Conservation (phyloP, 2,329 filamentous ascomycete genomes). For the Aureobasidium sp. region DNA sequence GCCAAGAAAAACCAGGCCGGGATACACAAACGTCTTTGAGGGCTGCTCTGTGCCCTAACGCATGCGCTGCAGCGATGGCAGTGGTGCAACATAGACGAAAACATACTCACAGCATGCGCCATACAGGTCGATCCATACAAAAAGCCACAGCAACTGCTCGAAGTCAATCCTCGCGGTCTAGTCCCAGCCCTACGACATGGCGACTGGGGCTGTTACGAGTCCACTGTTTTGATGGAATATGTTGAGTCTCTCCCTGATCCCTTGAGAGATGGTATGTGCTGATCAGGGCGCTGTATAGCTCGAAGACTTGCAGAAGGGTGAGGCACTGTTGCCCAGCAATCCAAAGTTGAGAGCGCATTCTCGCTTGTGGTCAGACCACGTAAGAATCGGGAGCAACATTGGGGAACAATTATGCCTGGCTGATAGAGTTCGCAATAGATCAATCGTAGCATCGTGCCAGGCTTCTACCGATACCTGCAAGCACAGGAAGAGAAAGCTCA, state of each 20-base stretch:
- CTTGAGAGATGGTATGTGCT: background rate
- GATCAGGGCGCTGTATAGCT: constrained; percentile 33
- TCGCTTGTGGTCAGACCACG: constrained; percentile 74
- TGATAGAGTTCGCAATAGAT: background rate
- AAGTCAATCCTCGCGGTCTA: constrained; percentile 67
- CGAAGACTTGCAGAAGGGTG: constrained; percentile 61
- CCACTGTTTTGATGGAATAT: constrained; percentile 78
- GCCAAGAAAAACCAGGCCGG: too few relatives aligned
- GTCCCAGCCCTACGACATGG: constrained; percentile 72
- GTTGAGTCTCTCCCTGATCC: constrained; percentile 34
- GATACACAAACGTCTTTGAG: too few relatives aligned
- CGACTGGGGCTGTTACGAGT: constrained; percentile 77
- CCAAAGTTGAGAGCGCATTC: constrained; percentile 65
- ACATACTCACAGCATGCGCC: background rate
- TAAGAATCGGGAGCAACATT: constrained; percentile 31
- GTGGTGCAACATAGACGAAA: background rate
- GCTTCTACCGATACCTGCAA: constrained; percentile 68
- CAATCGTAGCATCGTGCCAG: constrained; percentile 59
- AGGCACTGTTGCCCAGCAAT: constrained; percentile 57
- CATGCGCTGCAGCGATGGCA: background rate
- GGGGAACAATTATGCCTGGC: constrained; percentile 23
- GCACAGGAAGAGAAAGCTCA: constrained; percentile 56
- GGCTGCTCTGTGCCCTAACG: too few relatives aligned
- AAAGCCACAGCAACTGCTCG: constrained; percentile 62
- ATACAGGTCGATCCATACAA: constrained; percentile 64